A percentile compares a stretch with the other conserved stretches of the same genome.
phyloP scores from a whole-genome alignment of 768 basidiomycete species.

The Pleurotus pulmonarius region DNA sequence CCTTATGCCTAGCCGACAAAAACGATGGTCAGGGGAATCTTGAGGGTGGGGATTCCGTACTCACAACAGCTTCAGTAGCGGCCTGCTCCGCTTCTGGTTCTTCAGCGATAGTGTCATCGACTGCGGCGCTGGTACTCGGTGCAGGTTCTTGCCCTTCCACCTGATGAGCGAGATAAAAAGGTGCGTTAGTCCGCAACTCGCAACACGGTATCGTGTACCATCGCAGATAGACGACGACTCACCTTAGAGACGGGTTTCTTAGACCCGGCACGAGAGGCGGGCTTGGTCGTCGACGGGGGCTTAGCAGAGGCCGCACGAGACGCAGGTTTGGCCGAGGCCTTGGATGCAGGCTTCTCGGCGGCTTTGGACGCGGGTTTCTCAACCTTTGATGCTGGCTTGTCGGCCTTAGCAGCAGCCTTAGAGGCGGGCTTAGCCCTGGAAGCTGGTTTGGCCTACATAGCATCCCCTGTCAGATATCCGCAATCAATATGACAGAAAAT shows the following conservation, averaged over 20 bases:
- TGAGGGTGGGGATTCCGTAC: background rate
- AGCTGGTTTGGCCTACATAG: constrained; percentile 28
- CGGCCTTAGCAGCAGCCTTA: constrained; percentile 25
- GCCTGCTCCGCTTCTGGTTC: constrained; percentile 45
- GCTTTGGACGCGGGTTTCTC: constrained; percentile 35
- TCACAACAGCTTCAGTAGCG: constrained; percentile 22
- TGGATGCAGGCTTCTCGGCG: constrained; percentile 24
- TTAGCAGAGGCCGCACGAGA: constrained; percentile 28
- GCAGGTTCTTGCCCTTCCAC: constrained; percentile 36
- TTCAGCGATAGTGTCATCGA: constrained; percentile 50
- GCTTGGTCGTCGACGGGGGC: constrained; percentile 35
- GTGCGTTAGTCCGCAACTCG: too few relatives aligned
- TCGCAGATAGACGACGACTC: background rate
- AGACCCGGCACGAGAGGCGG: constrained; percentile 24
- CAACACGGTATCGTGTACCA: too few relatives aligned
- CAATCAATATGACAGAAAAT: background rate
- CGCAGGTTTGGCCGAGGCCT: constrained; percentile 18
- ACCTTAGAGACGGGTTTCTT: constrained; percentile 52
- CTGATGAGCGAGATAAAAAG: constrained; percentile 12
- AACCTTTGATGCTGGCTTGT: constrained; percentile 40
- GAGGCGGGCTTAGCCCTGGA: constrained; percentile 33
- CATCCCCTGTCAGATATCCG: background rate
- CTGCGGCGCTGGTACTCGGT: constrained; percentile 29
- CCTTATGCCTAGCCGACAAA: background rate
- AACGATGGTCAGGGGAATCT: background rate